Conservation (phyloP, 2,329 filamentous ascomycete species). For the Gremmenia infestans region DNA sequence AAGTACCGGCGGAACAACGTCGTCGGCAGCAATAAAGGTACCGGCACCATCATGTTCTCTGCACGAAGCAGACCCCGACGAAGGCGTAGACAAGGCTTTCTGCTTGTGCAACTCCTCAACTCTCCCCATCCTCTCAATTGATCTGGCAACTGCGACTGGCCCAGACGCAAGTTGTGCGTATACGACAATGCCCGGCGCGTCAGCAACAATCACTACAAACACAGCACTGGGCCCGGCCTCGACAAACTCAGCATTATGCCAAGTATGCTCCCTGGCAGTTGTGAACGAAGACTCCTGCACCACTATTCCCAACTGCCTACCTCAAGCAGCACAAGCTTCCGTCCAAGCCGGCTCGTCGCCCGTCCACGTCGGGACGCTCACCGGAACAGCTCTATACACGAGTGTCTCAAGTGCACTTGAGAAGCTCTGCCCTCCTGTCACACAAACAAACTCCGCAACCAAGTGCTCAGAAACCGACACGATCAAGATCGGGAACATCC, state of each 20-base stretch:
- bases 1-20: background rate
- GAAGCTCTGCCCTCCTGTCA: conserved; percentile 6
- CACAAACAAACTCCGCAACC: conserved; percentile 8
- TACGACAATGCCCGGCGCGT: too few relatives aligned
- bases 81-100: too few relatives aligned
- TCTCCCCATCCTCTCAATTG: too few relatives aligned
- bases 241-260: conserved; percentile 1
- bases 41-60: background rate
- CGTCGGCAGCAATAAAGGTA: background rate
- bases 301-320: conserved; percentile 4
- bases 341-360: conserved; percentile 2
- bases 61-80: too few relatives aligned
- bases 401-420: conserved; percentile 8
- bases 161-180: too few relatives aligned
- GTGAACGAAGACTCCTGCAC: conserved; percentile 4
- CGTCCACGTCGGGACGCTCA: conserved; percentile 8
- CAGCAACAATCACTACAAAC: background rate
- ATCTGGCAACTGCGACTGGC: too few relatives aligned
- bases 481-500: background rate
- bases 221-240: conserved; percentile 5
- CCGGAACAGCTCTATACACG: conserved; percentile 8
- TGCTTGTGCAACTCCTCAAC: too few relatives aligned
- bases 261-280: conserved; percentile 3
- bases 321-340: conserved; percentile 2
- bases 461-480: conserved; percentile 1